phyloP scores from a whole-genome alignment of 352 stramenopile genomes.

The Globisporangium takayamanum region DNA sequence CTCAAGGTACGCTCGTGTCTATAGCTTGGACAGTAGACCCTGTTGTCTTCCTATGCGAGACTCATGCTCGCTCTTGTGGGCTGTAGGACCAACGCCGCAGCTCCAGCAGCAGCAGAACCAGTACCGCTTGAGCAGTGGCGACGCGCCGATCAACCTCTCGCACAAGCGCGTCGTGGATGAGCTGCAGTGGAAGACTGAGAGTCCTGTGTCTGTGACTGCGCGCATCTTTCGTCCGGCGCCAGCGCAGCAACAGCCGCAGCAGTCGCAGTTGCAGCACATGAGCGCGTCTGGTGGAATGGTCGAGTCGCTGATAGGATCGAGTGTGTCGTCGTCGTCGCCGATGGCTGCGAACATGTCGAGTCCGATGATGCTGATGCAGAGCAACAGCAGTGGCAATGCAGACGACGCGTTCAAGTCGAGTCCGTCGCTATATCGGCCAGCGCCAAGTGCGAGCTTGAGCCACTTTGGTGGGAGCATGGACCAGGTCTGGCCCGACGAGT shows the following conservation, averaged over 20 bases:
- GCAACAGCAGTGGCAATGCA: background rate
- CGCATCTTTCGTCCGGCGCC: constrained; percentile 42
- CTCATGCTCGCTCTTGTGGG: background rate
- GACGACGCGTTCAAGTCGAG: constrained; percentile 35
- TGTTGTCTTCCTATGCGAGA: too few relatives aligned
- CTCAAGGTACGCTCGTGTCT: constrained; percentile 10
- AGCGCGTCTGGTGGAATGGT: constrained; percentile 8
- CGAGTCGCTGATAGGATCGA: constrained; percentile 20
- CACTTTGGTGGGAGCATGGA: constrained; percentile 51
- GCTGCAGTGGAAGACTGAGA: constrained; percentile 60
- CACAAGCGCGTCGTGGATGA: constrained; percentile 58
- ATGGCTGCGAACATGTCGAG: constrained; percentile 1
- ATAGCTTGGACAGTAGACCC: background rate
- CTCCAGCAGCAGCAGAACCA: constrained; percentile 15
- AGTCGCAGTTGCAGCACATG: constrained; percentile 5
- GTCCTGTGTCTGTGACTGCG: constrained; percentile 53
- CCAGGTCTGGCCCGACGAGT: constrained; percentile 31
- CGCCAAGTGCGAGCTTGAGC: constrained; percentile 19
- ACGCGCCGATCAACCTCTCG: constrained; percentile 32
- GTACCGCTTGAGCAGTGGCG: constrained; percentile 21
- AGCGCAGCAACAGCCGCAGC: constrained; percentile 1
- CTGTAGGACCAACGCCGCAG: constrained; percentile 16
- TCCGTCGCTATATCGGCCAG: constrained; percentile 43
- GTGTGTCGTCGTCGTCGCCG: constrained; percentile 1
- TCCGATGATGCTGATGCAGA: constrained; percentile 1